phyloP scores from a whole-genome alignment of 352 stramenopile genomes.

The Pythium aphanidermatum region DNA sequence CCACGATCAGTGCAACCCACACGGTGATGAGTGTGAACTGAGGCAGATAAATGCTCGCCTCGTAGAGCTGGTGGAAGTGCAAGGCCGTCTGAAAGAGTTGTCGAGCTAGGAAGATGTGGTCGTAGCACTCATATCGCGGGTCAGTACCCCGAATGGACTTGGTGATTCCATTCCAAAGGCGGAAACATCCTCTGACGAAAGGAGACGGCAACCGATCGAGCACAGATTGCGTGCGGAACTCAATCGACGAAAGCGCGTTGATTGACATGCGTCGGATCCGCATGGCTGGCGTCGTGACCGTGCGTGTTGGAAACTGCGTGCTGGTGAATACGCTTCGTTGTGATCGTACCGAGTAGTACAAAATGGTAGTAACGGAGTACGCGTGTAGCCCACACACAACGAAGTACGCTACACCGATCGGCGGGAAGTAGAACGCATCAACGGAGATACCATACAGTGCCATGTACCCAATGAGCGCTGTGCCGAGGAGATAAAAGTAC shows the following conservation, averaged over 20 bases:
- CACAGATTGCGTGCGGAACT: conserved; percentile 21
- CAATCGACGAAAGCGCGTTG: conserved; percentile 12
- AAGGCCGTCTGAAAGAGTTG: conserved; percentile 3
- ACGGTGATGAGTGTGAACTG: conserved; percentile 1
- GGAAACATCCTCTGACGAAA: conserved; percentile 10
- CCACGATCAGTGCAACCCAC: conserved; percentile 5
- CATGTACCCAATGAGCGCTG: conserved; percentile 14
- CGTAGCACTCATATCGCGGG: conserved; percentile 12
- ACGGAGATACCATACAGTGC: conserved; percentile 14
- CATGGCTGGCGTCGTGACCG: conserved; percentile 17
- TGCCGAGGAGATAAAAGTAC: conserved; percentile 17
- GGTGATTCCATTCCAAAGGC: conserved; percentile 1
- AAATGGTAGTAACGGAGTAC: conserved; percentile 11
- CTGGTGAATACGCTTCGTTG: conserved; percentile 15
- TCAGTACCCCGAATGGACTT: conserved; percentile 4
- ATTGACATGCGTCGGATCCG: conserved; percentile 13
- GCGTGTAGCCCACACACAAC: conserved; percentile 15
- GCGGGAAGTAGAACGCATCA: conserved; percentile 19
- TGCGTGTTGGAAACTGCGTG: conserved; percentile 9
- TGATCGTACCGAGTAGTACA: conserved; percentile 16
- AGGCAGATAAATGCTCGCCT: conserved; percentile 4
- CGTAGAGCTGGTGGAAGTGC: conserved; percentile 10
- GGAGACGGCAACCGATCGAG: conserved; percentile 15
- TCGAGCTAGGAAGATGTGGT: conserved; percentile 4
- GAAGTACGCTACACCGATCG: conserved; percentile 18